Conservation (phyloP, 176 grass and related monocot genomes). For the Oryza nivara region DNA sequence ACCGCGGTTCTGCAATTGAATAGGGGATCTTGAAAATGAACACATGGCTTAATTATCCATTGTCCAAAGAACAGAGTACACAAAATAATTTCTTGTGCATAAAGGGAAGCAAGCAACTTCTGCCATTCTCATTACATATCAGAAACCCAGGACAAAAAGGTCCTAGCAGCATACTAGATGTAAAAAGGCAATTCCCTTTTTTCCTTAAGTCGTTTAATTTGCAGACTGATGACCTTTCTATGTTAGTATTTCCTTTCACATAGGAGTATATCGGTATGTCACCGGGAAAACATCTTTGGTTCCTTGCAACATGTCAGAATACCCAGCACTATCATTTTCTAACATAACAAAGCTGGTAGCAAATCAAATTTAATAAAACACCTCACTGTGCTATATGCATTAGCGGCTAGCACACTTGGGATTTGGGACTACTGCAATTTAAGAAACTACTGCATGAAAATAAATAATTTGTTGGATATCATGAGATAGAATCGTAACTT, state of each 20-base stretch:
- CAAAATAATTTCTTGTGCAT: not conserved
- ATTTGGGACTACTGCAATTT: not conserved
- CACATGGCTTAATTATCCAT: not conserved
- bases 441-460: not conserved
- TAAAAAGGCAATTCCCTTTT: not conserved
- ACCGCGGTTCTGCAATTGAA: not conserved
- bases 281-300: not conserved
- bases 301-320: not conserved
- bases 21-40: not conserved
- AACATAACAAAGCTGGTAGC: no score
- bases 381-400: not conserved
- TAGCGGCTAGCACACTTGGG: not conserved
- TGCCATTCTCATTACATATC: not conserved
- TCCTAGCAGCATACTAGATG: not conserved
- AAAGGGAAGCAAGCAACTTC: not conserved
- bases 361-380: no score
- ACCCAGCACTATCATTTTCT: not conserved
- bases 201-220: not conserved
- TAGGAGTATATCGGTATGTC: not conserved
- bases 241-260: not conserved
- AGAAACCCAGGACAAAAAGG: conserved; percentile 1
- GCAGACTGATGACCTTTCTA: not conserved
- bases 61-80: not conserved
- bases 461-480: not conserved
- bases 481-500: not conserved